Evolutionary conservation across 768 basidiomycete species (phyloP), one percentile per base, ranked within the genome.

Genomic region (Termitomyces sp.): DNA sequence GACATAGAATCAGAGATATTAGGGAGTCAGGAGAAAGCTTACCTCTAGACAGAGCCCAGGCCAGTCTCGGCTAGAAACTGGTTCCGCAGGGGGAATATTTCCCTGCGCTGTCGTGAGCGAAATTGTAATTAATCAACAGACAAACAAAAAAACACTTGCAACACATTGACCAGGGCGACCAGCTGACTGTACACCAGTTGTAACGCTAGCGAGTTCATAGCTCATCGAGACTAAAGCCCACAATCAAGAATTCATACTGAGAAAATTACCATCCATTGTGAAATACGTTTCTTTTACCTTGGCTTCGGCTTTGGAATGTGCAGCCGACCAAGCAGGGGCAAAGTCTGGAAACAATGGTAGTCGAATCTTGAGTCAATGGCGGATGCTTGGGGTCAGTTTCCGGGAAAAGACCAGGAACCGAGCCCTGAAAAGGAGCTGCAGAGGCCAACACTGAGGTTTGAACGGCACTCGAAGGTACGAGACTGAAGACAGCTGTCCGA

Each of bases 41-140:
- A 76, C 79, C 66, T 84, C 77, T 19, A 84, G 72, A 64, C 82
- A 84, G 25, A 84, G 69, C 12, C 83, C 83, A 0, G 80, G 79
- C 58, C 75, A 83, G 32, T 61, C 71, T 64, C 47, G 56, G 19
- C 56, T 54, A 42, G 34, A 41, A 6, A 40, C 21, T 16, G 63
- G 59, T 41, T 60, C 70, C 3, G 80, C 69, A 6, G 73, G 37
- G 7, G 79, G 72, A 8, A 74, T 83, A 62, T 84, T 84, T 14
- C 76, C 69, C 66, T 68, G 48, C 9, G 51, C 6, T 10, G 5
- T n/a, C 12, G 10, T 31, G 14, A 37, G 16, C 17, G 14, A 42
- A n/a, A 25, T 29, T n/a, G 29, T 31, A 51, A 29, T 21, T 19
- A 8, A 19, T 8, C 34, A 3, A 17, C 23, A 29, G 10, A 17